Conservation (phyloP, 2,329 filamentous ascomycete genomes). For the Colletotrichum godetiae region DNA sequence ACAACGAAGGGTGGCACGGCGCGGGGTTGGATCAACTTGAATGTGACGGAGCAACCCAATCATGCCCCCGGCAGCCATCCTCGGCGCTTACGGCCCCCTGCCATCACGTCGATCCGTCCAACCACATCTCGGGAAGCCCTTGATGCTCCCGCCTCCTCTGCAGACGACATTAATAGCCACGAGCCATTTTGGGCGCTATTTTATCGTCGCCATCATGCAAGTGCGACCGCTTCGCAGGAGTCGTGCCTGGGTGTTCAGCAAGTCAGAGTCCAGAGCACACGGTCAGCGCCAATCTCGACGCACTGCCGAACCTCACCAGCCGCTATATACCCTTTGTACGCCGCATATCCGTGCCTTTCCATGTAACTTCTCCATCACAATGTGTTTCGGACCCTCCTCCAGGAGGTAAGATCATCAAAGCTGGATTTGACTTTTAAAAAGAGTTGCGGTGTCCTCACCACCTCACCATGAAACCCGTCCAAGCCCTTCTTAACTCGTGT, state of each 20-base stretch:
- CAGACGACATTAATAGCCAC: conserved; percentile 41
- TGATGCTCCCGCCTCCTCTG: conserved; percentile 41
- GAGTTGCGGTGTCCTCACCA: conserved; percentile 46
- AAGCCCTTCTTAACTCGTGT: conserved; percentile 43
- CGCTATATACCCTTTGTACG: conserved; percentile 67
- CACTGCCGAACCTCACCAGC: conserved; percentile 61
- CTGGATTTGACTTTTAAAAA: conserved; percentile 42
- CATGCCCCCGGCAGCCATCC: conserved; percentile 33
- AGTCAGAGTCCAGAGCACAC: conserved; percentile 56
- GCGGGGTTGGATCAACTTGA: conserved; percentile 31
- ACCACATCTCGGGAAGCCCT: conserved; percentile 48
- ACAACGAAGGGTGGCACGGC: conserved; percentile 30
- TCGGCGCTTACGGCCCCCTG: conserved; percentile 53
- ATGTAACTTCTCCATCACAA: conserved; percentile 59
- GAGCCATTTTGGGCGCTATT: conserved; percentile 50
- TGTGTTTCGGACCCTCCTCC: conserved; percentile 62
- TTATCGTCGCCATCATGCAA: conserved; percentile 50
- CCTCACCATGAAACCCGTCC: conserved; percentile 55
- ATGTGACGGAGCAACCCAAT: conserved; percentile 40
- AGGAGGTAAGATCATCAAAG: conserved; percentile 54
- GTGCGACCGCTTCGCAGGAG: conserved; percentile 44
- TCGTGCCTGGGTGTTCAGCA: conserved; percentile 48
- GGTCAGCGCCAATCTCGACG: conserved; percentile 54
- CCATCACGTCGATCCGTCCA: conserved; percentile 49
- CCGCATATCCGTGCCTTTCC: conserved; percentile 54